phyloP scores from a whole-genome alignment of 75 land plant species.

The Cryptomeria japonica region DNA sequence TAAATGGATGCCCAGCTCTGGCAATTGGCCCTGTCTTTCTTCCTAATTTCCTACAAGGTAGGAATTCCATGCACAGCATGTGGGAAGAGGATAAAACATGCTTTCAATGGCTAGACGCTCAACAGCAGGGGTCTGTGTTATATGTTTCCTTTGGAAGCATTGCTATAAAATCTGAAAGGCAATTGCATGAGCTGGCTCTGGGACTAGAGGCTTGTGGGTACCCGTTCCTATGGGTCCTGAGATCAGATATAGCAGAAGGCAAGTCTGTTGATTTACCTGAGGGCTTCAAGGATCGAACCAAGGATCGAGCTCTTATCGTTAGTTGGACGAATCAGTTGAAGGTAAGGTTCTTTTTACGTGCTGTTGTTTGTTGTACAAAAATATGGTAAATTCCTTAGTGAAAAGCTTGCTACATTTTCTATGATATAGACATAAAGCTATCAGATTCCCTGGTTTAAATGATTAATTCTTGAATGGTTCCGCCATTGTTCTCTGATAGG shows the following conservation, averaged over 20 bases:
- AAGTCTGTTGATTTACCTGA: not conserved
- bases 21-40: not conserved
- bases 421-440: no score
- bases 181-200: slow-evolving; percentile 11
- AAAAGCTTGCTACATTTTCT: no score
- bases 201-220: slow-evolving; percentile 8
- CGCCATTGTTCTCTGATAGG: no score
- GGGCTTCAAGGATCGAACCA: slow-evolving; percentile 16
- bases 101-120: slow-evolving; percentile 18
- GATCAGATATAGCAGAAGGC: slow-evolving; percentile 13
- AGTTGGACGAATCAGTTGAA: slow-evolving; percentile 16
- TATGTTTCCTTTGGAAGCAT: slow-evolving; percentile 25
- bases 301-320: not conserved
- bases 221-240: slow-evolving; percentile 18
- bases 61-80: not conserved
- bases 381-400: no score
- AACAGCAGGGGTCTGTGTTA: slow-evolving; percentile 7
- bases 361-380: not conserved
- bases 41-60: not conserved
- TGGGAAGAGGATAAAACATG: slow-evolving; percentile 24
- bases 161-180: not conserved
- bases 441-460: no score
- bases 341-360: not conserved
- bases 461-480: no score
- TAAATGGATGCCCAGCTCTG: not conserved